Conservation (phyloP, 2,329 filamentous ascomycete genomes). For the Clonostachys rhizophaga region DNA sequence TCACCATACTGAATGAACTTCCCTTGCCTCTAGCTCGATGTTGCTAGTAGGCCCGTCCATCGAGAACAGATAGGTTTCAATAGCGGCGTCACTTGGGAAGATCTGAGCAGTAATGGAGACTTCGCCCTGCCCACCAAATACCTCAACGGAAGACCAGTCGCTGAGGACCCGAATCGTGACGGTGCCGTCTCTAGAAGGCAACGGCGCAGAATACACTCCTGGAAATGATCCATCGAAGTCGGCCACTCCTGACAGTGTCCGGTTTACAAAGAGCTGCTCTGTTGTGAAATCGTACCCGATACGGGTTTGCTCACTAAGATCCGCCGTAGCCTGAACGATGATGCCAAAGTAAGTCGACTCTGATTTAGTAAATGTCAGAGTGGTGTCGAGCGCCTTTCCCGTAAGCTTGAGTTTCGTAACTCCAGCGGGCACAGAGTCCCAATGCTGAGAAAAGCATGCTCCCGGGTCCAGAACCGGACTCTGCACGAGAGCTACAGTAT, state of each 20-base stretch:
- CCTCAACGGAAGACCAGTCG: conserved; percentile 4
- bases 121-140: conserved; percentile 2
- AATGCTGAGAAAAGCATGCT: not conserved
- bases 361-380: conserved; percentile 1
- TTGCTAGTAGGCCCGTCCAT: not conserved
- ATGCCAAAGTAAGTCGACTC: conserved; percentile 2
- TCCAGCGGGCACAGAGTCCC: not conserved
- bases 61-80: conserved; percentile 1
- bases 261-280: conserved; percentile 1
- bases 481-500: not conserved
- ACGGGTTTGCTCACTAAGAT: conserved; percentile 1
- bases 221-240: conserved; percentile 1
- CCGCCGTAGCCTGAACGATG: conserved; percentile 1
- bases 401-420: conserved; percentile 1
- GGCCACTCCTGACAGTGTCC: conserved; percentile 1
- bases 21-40: not conserved
- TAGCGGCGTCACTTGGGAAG: conserved; percentile 1
- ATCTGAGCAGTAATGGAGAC: not conserved
- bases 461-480: not conserved
- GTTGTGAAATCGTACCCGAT: conserved; percentile 1
- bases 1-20: not conserved
- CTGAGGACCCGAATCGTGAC: conserved; percentile 2
- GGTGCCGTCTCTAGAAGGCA: not conserved
- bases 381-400: conserved; percentile 1
- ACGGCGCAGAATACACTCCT: conserved; percentile 1